A percentile compares a stretch with the other conserved stretches of the same genome.
phyloP scores from a whole-genome alignment of 2,329 filamentous ascomycete species.

The Lasiodiplodia sp. region DNA sequence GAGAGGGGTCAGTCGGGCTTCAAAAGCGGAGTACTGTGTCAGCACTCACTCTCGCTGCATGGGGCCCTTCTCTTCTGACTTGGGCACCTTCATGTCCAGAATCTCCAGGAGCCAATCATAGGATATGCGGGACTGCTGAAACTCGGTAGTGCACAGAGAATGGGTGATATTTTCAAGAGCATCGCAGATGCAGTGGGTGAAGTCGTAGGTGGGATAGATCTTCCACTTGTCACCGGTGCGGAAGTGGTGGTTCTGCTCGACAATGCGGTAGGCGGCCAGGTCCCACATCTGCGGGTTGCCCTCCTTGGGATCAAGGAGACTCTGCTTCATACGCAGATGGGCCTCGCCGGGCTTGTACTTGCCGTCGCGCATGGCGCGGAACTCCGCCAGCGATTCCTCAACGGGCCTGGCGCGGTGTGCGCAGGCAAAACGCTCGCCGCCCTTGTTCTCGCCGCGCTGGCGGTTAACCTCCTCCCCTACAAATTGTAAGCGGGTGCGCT shows the following conservation, averaged over 20 bases:
- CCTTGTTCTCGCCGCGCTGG: constrained; percentile 76
- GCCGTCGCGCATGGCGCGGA: constrained; percentile 88
- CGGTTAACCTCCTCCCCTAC: constrained; percentile 80
- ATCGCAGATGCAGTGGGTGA: constrained; percentile 89
- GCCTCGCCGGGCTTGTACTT: constrained; percentile 87
- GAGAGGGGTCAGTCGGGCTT: constrained; percentile 32
- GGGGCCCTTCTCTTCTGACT: constrained; percentile 61
- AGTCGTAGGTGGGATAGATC: constrained; percentile 96
- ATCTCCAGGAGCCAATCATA: constrained; percentile 91
- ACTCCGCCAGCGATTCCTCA: constrained; percentile 81
- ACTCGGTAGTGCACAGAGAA: constrained; percentile 92
- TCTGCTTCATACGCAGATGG: constrained; percentile 93
- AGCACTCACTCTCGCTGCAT: constrained; percentile 83
- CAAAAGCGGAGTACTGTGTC: constrained; percentile 41
- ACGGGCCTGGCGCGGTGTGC: constrained; percentile 76
- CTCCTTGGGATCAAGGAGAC: constrained; percentile 65
- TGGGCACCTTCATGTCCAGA: constrained; percentile 78
- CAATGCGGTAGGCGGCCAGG: constrained; percentile 85
- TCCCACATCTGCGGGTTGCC: constrained; percentile 98
- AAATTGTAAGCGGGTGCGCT: constrained; percentile 36
- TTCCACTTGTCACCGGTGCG: constrained; percentile 84
- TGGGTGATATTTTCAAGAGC: constrained; percentile 92
- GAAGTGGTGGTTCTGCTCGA: constrained; percentile 75
- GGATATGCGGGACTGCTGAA: constrained; percentile 81
- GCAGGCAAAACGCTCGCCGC: constrained; percentile 78